Evolutionary conservation across 1,284 basidiomycete species (phyloP), one percentile per base, ranked within the genome.

Genomic region (Leucocoprinus gongylophorus): DNA sequence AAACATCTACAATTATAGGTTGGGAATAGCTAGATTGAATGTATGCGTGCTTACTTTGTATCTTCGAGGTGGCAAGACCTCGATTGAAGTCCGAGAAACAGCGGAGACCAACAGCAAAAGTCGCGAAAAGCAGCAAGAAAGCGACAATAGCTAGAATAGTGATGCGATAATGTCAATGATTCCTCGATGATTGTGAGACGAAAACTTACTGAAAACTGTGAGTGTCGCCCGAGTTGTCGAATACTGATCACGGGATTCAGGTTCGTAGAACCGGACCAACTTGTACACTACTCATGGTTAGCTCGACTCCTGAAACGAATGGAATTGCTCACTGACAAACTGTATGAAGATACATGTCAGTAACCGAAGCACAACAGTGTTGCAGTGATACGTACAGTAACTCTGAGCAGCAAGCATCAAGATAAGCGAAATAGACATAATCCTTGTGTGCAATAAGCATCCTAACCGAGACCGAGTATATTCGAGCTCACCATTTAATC

Each of bases 21-120:
- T 37, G 5, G 5, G n/a, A 54, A 52, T 55, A 57, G 58, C 58
- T 7, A 50, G 21, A 50, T 70, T 62, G n/a, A n/a, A n/a, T 61
- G 63, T 68, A 2, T 48, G 18, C 43, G 45, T 54, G 76, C 85
- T 78, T 70, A 89, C 88, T 80, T 60, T 82, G 77, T 55, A 78
- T 73, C 72, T 91, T 91, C 47, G 87, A 83, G 21, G 73, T 67
- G 44, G 73, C 70, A 23, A 91, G 69, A 23, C 88, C 88, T 64
- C 80, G 81, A 67, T 86, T 83, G 61, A 91, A 91, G 68, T 91
- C 88, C 44, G 75, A 65, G 68, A 88, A 86, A 62, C 88, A 91
- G 46, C 83, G 80, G 13, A 90, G 64, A 30, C 88, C 88, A 26
- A 91, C 76, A 9, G 70, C 76, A 60, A 91, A 88, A 10, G 86